Evolutionary conservation across 352 stramenopile genomes (phyloP).

Genomic region (Elongisporangium undulatum): DNA sequence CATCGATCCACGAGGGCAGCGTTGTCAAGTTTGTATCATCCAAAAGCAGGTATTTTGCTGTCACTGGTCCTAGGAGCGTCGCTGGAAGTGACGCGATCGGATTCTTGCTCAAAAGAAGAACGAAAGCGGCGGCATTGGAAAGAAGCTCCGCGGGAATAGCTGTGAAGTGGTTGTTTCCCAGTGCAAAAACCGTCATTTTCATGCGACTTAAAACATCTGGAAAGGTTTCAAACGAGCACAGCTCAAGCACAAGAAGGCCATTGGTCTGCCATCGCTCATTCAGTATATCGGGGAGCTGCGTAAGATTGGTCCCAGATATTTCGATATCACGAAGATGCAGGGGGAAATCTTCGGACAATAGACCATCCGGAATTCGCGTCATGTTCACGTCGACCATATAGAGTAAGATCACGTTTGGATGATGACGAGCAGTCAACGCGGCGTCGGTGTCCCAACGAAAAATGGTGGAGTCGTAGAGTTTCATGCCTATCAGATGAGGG

Average conservation of each 20-base stretch:
- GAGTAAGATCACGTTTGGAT: conserved; percentile 19
- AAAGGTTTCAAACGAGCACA: conserved; percentile 12
- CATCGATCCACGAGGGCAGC: no score
- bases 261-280: conserved; percentile 19
- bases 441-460: conserved; percentile 14
- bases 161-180: no score
- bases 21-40: no score
- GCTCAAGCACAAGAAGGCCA: conserved; percentile 17
- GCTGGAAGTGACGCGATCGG: no score
- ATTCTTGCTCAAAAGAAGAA: no score
- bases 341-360: conserved; percentile 30
- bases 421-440: conserved; percentile 14
- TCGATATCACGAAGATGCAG: conserved; percentile 17
- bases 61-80: no score
- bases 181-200: background rate
- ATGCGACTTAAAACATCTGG: conserved; percentile 17
- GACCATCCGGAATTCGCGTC: conserved; percentile 19
- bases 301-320: conserved; percentile 27
- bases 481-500: conserved; percentile 16
- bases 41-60: no score
- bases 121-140: no score
- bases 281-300: conserved; percentile 22
- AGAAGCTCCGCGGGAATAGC: no score
- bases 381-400: conserved; percentile 24
- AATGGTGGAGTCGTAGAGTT: conserved; percentile 39